phyloP scores from a whole-genome alignment of 1,139 yeast species.

The Protomyces pachydermus region DNA sequence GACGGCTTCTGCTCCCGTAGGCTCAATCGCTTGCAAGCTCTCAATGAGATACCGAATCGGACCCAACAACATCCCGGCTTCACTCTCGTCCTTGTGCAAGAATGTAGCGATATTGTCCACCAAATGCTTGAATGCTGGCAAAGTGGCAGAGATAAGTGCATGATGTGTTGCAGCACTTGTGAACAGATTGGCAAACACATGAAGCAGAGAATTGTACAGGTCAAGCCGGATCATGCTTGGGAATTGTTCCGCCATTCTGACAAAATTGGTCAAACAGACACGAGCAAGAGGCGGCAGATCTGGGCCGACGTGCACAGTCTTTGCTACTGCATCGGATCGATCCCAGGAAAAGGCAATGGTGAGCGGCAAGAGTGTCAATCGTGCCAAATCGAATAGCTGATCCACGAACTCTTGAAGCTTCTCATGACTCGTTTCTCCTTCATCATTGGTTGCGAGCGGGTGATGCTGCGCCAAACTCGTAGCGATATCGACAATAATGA shows the following conservation, averaged over 20 bases:
- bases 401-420: slow-evolving; percentile 58
- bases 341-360: slow-evolving; percentile 60
- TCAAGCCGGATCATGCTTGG: slow-evolving; percentile 67
- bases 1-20: background rate
- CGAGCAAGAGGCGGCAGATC: slow-evolving; percentile 38
- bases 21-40: slow-evolving; percentile 1
- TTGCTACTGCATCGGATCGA: slow-evolving; percentile 45
- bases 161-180: slow-evolving; percentile 12
- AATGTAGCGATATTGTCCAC: slow-evolving; percentile 5
- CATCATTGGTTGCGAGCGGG: slow-evolving; percentile 33
- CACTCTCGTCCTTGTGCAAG: background rate
- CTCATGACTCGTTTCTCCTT: slow-evolving; percentile 32
- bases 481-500: slow-evolving; percentile 30
- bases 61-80: slow-evolving; percentile 14
- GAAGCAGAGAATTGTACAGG: slow-evolving; percentile 63
- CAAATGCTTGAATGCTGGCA: slow-evolving; percentile 22
- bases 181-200: slow-evolving; percentile 48
- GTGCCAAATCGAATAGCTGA: slow-evolving; percentile 70
- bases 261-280: slow-evolving; percentile 47
- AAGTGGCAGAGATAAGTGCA: slow-evolving; percentile 17
- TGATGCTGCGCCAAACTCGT: slow-evolving; percentile 37
- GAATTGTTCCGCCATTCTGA: slow-evolving; percentile 57
- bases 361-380: slow-evolving; percentile 66
- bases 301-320: slow-evolving; percentile 38
- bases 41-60: slow-evolving; percentile 9